Percentiles rank a stretch among this genome's conserved stretches.
phyloP scores from a whole-genome alignment of 1,139 yeast genomes.

The Zygoascus hellenicus region DNA sequence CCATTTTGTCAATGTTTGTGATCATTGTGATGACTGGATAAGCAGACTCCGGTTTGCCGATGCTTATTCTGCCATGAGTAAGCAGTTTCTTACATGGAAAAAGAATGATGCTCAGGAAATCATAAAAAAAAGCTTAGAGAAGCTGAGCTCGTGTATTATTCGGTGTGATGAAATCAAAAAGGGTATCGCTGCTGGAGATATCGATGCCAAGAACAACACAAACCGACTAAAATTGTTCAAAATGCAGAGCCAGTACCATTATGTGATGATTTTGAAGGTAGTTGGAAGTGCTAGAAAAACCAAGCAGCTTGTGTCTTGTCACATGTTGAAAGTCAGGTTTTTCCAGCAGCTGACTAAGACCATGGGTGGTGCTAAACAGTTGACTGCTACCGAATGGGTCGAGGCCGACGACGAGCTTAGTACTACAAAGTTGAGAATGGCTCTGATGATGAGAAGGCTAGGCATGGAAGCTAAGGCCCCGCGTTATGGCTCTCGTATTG shows the following conservation, averaged over 20 bases:
- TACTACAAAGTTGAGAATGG: slow-evolving; percentile 6
- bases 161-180: not conserved
- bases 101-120: slow-evolving; percentile 19
- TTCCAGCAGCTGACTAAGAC: slow-evolving; percentile 6
- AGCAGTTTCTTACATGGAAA: slow-evolving; percentile 22
- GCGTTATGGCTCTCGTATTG: slow-evolving; percentile 2
- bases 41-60: slow-evolving; percentile 22
- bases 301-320: slow-evolving; percentile 6
- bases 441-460: slow-evolving; percentile 4
- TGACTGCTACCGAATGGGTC: slow-evolving; percentile 10
- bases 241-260: slow-evolving; percentile 6
- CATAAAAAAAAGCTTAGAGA: slow-evolving; percentile 11
- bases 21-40: slow-evolving; percentile 19
- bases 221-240: not conserved
- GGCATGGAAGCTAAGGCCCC: slow-evolving; percentile 3
- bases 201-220: slow-evolving; percentile 9
- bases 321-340: slow-evolving; percentile 8
- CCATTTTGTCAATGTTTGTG: slow-evolving; percentile 20
- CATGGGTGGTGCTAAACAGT: slow-evolving; percentile 8
- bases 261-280: slow-evolving; percentile 6
- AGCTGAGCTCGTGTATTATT: not conserved
- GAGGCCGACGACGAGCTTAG: slow-evolving; percentile 9
- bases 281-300: slow-evolving; percentile 7
- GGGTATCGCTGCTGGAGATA: not conserved
- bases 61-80: slow-evolving; percentile 21